Conservation (phyloP, 106 monocot species). For the Dendrobium huoshanense region DNA sequence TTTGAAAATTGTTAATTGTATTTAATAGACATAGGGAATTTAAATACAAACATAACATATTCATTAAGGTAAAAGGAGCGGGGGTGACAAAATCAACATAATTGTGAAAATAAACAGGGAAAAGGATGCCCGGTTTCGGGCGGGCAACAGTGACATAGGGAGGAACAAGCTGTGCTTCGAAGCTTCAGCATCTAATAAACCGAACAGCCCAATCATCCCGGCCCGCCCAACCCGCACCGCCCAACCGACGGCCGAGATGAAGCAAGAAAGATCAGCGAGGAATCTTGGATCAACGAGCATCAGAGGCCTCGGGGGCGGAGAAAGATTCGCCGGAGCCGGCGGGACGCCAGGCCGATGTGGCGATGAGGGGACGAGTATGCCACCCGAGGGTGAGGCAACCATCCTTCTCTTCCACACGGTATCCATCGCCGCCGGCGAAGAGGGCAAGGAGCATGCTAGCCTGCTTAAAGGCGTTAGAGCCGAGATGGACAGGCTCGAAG, state of each 20-base stretch:
- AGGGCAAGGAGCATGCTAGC: slow-evolving; percentile 80
- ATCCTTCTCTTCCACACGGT: slow-evolving; percentile 80
- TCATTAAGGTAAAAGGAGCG: neutral
- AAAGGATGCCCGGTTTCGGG: neutral
- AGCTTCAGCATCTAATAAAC: neutral
- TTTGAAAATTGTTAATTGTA: neutral
- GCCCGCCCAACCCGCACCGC: neutral
- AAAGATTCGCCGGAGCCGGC: neutral
- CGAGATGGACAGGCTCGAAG: slow-evolving; percentile 61
- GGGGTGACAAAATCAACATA: slow-evolving; percentile 4
- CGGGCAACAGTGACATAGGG: neutral
- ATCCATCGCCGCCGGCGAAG: slow-evolving; percentile 75
- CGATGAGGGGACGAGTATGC: slow-evolving; percentile 88
- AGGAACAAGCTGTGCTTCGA: neutral
- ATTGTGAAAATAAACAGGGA: neutral
- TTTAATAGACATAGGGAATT: neutral
- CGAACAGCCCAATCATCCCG: neutral
- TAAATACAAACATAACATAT: neutral
- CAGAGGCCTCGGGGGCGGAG: neutral
- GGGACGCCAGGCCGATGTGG: slow-evolving; percentile 84
- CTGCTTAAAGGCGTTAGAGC: slow-evolving; percentile 89
- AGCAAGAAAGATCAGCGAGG: neutral
- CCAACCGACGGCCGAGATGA: neutral
- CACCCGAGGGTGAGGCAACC: slow-evolving; percentile 91
- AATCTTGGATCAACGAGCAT: neutral